phyloP scores from a whole-genome alignment of 2,329 filamentous ascomycete species.

The Blastomyces emzantsi region DNA sequence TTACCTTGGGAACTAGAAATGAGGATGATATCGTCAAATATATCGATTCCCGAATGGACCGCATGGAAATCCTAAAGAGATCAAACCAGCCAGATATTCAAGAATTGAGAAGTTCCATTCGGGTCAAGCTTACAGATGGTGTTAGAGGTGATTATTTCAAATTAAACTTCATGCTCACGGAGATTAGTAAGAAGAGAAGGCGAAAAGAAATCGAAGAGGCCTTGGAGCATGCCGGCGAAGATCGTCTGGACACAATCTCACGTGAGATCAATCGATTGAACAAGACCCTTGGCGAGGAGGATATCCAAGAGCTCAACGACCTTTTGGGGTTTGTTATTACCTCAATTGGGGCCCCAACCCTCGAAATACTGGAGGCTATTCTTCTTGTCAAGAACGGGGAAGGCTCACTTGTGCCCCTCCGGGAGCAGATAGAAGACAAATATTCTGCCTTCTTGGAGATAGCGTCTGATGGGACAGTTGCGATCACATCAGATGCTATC shows the following conservation, averaged over 20 bases:
- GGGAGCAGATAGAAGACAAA: conserved; percentile 18
- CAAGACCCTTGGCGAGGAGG: conserved; percentile 18
- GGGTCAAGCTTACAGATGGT: conserved; percentile 17
- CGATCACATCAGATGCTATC: conserved; percentile 21
- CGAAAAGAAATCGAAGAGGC: conserved; percentile 22
- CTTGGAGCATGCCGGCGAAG: conserved; percentile 20
- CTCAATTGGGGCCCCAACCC: conserved; percentile 15
- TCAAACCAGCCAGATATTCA: conserved; percentile 15
- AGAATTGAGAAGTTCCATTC: conserved; percentile 19
- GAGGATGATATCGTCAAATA: conserved; percentile 20
- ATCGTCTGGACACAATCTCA: conserved; percentile 21
- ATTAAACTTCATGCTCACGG: conserved; percentile 20
- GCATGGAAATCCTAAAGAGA: conserved; percentile 21
- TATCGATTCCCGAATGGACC: conserved; percentile 21
- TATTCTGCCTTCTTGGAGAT: conserved; percentile 20
- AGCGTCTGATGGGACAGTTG: conserved; percentile 13
- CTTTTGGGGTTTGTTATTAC: conserved; percentile 23
- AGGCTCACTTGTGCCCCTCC: conserved; percentile 19
- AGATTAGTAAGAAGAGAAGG: conserved; percentile 23
- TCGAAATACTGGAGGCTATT: conserved; percentile 19
- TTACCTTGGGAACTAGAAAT: conserved; percentile 19
- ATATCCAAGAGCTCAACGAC: conserved; percentile 24
- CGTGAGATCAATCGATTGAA: conserved; percentile 22
- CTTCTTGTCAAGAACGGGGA: conserved; percentile 21
- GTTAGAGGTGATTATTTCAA: conserved; percentile 23